A percentile compares a stretch with the other conserved stretches of the same genome.
phyloP scores from a whole-genome alignment of 148 eudicot genomes.

The Silene conica region DNA sequence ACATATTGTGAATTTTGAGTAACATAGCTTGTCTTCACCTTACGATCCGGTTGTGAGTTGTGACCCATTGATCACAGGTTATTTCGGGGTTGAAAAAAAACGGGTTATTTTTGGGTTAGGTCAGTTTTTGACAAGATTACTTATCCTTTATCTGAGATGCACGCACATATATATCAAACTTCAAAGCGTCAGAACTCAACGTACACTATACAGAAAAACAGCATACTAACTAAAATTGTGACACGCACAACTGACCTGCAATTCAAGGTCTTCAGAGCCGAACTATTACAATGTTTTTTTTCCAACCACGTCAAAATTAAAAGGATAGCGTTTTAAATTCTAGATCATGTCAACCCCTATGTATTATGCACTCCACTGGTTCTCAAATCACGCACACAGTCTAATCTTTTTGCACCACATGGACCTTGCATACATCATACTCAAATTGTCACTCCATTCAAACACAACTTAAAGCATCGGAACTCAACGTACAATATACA shows the following conservation, averaged over 20 bases:
- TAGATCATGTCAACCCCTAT: constrained; percentile 3
- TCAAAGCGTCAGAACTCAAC: neutral
- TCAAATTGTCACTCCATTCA: neutral
- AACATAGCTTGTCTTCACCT: too few relatives aligned
- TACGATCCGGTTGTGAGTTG: too few relatives aligned
- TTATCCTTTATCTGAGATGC: too few relatives aligned
- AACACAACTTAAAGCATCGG: too few relatives aligned
- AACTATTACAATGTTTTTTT: neutral
- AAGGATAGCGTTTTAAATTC: constrained; percentile 1
- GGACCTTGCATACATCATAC: neutral
- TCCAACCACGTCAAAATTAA: neutral
- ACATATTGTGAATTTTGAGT: too few relatives aligned
- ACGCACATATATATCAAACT: too few relatives aligned
- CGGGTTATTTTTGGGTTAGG: too few relatives aligned
- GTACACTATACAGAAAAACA: neutral
- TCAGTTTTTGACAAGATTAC: too few relatives aligned
- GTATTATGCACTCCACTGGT: constrained; percentile 1
- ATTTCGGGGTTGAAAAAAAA: too few relatives aligned
- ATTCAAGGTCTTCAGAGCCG: neutral
- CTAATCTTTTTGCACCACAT: constrained; percentile 1
- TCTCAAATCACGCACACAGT: neutral
- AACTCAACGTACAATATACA: too few relatives aligned
- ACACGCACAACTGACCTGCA: neutral
- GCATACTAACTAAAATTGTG: neutral
- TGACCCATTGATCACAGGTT: too few relatives aligned